A percentile compares a stretch with the other conserved stretches of the same genome.
phyloP scores from a whole-genome alignment of 1,139 yeast species.

The Sugiyamaella xylanicola region DNA sequence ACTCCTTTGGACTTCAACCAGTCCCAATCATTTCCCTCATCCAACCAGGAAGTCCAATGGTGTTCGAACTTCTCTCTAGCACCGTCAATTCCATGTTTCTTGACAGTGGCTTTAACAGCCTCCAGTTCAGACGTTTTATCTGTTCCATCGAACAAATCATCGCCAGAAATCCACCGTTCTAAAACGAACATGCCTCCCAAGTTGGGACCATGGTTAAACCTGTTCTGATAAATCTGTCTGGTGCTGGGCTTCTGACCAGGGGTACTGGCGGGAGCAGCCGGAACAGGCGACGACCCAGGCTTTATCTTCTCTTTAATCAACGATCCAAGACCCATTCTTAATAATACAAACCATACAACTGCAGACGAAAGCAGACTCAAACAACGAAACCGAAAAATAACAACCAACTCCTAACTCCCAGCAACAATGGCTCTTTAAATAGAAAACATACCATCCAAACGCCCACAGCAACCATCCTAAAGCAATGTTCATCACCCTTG shows the following conservation, averaged over 20 bases:
- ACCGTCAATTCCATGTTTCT: constrained; percentile 54
- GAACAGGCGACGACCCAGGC: constrained; percentile 19
- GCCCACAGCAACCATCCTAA: not conserved
- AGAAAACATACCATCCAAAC: too few relatives aligned
- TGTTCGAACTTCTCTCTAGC: constrained; percentile 59
- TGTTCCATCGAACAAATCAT: constrained; percentile 51
- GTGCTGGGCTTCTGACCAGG: constrained; percentile 46
- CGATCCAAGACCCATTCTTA: constrained; percentile 14
- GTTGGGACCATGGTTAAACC: constrained; percentile 83
- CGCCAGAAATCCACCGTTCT: constrained; percentile 58
- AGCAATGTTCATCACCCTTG: not conserved
- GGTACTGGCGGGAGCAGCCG: constrained; percentile 41
- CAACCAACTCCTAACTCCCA: too few relatives aligned
- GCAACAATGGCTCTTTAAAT: not conserved
- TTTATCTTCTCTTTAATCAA: constrained; percentile 9
- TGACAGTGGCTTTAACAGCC: constrained; percentile 57
- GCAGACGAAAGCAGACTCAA: not conserved
- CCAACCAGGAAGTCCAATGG: constrained; percentile 70
- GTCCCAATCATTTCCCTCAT: constrained; percentile 69
- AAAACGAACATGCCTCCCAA: constrained; percentile 80
- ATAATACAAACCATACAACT: not conserved
- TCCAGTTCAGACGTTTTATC: constrained; percentile 69
- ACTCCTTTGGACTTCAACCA: constrained; percentile 70
- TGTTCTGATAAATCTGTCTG: constrained; percentile 60
- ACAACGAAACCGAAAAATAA: not conserved